Evolutionary conservation across 768 basidiomycete genomes (phyloP), one percentile per base, ranked within the genome.

Genomic region (Gymnopilus junonius): DNA sequence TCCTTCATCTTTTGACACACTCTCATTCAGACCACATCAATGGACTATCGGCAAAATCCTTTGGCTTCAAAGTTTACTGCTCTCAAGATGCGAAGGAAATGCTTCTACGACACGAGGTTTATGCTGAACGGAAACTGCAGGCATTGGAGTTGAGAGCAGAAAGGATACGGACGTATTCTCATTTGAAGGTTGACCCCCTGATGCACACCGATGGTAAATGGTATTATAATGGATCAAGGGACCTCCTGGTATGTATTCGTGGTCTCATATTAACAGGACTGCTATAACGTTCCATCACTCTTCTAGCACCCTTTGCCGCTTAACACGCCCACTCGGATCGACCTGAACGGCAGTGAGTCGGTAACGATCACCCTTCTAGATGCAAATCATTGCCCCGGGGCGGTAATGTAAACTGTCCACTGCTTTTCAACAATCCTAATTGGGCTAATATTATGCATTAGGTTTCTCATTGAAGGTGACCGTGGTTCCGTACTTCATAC

Each of bases 321-420:
- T 56, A 82, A 94, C 61, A 82, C 82, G 2, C 93, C 94, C 0
- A 90, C 86, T 0, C 61, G 71, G 32, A 80, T 89, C 31, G 85
- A 88, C 35, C 73, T 96, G 17, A 83, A 81, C 4, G 76, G 82
- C 23, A 77, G 77, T 8, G 85, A 89, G 67, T 74, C 71, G 3
- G 89, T 97, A 10, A 87, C 82, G 0, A 82, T 97, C 60, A 96
- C 94, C 0, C 81, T 92, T 10, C 74, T 97, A 8, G 93, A 96
- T 69, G 96, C 96, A 0, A 97, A 97, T 70, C 96, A 98, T 73
- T 97, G 95, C 72, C 96, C 94, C 11, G 96, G 96, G 0, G 90
- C 95, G 0, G 90, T 94, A 42, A 97, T 98, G 95, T 95, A 69
- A 27, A 87, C 29, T 20, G 20, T 8, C 23, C 42, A 11, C 31